Evolutionary conservation across 768 basidiomycete genomes (phyloP).

Genomic region (Thelephora ganbajun): DNA sequence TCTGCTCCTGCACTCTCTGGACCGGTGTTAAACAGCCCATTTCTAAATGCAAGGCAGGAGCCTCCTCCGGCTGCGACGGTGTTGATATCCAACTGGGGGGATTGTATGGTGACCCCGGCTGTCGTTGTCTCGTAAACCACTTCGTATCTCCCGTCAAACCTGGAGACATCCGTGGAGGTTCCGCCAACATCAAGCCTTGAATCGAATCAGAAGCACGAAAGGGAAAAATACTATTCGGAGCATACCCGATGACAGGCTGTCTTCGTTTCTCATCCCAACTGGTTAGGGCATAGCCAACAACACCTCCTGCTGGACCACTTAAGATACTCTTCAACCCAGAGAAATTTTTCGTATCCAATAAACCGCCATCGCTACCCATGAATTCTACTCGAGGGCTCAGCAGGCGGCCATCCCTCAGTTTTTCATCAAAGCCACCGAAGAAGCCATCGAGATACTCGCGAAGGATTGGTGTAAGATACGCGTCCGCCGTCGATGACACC

Average conservation of each 20-base stretch:
- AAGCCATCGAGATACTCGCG: slow-evolving; percentile 80
- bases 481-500: slow-evolving; percentile 85
- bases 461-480: slow-evolving; percentile 87
- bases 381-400: slow-evolving; percentile 74
- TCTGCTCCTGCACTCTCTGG: slow-evolving; percentile 90
- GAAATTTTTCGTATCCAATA: slow-evolving; percentile 71
- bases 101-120: slow-evolving; percentile 85
- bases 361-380: slow-evolving; percentile 89
- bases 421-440: slow-evolving; percentile 75
- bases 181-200: slow-evolving; percentile 82
- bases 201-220: not conserved
- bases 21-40: slow-evolving; percentile 83
- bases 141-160: slow-evolving; percentile 85
- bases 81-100: slow-evolving; percentile 89
- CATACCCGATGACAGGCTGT: slow-evolving; percentile 74
- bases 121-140: slow-evolving; percentile 93
- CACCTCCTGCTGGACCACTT: slow-evolving; percentile 89
- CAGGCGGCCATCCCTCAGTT: slow-evolving; percentile 44
- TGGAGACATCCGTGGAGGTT: slow-evolving; percentile 90
- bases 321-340: slow-evolving; percentile 89
- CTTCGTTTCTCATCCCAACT: slow-evolving; percentile 71
- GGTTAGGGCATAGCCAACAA: slow-evolving; percentile 88
- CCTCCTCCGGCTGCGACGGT: slow-evolving; percentile 95
- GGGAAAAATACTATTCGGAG: slow-evolving; percentile 6
- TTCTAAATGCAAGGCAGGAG: slow-evolving; percentile 75